Base-by-base conservation (phyloP, 768 basidiomycete species). In the Gautieria morchelliformis region DNA sequence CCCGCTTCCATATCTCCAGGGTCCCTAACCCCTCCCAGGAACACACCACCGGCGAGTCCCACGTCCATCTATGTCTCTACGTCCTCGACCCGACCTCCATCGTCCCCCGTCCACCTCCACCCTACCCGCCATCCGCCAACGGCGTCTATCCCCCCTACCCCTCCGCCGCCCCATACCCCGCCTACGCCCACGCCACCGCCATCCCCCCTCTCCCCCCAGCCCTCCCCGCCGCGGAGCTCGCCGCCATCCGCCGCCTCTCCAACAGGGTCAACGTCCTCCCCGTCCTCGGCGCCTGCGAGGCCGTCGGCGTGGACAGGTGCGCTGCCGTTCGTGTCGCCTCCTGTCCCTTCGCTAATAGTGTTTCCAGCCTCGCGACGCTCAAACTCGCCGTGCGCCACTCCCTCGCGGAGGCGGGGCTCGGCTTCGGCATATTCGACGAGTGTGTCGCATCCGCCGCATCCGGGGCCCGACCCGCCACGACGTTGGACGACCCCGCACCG, bases 341-440 rank as follows among this genome's bases (percentile, higher is more conserved):
- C n/a, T n/a, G n/a, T n/a, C n/a, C n/a, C n/a, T n/a, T n/a, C n/a
- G n/a, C n/a, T n/a, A n/a, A n/a, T n/a, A n/a, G n/a, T n/a, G n/a
- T n/a, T n/a, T n/a, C n/a, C n/a, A 49, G 88, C 62, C 79, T 93
- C 58, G 79, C 82, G 53, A 82, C 82, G 61, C 81, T 92, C 68
- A 90, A 90, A 71, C 71, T 83, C 65, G 89, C 88, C 61, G 79
- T 93, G 66, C 81, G 87, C 63, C 72, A 83, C 66, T 88, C 90
- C 72, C 77, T 92, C 47, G 88, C 88, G 41, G 84, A 86, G 62
- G 85, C 86, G 49, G 89, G 89, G 59, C 90, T 91, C 67, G 89
- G 87, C 59, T 91, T 91, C 70, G 89, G 89, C 64, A 89, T 93
- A 62, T 92, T 93, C 72, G 89, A 91, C 75, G 75, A 86, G 87